phyloP scores from a whole-genome alignment of 352 stramenopile genomes.

The Pythium pyrilobum region DNA sequence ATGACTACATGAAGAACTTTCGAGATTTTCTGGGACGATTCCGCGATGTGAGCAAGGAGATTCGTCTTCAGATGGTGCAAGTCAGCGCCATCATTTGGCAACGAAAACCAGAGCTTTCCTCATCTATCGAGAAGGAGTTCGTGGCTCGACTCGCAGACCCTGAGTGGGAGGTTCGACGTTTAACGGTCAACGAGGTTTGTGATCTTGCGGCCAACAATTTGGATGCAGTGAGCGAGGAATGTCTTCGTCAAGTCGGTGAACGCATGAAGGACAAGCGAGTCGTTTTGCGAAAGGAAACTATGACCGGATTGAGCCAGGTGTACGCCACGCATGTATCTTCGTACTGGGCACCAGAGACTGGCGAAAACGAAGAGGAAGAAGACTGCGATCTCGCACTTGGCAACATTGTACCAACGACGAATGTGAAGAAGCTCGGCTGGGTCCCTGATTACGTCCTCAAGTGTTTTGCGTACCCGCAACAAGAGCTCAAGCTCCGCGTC shows the following conservation, averaged over 20 bases:
- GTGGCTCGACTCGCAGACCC: slow-evolving; percentile 63
- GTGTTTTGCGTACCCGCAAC: slow-evolving; percentile 78
- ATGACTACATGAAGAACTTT: slow-evolving; percentile 81
- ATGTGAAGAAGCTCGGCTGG: slow-evolving; percentile 73
- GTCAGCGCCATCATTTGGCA: slow-evolving; percentile 68
- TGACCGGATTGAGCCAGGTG: slow-evolving; percentile 84
- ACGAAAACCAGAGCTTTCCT: slow-evolving; percentile 50
- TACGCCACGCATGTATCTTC: slow-evolving; percentile 67
- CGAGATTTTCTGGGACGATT: slow-evolving; percentile 84
- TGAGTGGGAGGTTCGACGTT: slow-evolving; percentile 78
- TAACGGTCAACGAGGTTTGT: slow-evolving; percentile 76
- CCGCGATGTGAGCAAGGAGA: slow-evolving; percentile 81
- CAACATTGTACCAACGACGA: slow-evolving; percentile 24
- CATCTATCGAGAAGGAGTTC: slow-evolving; percentile 69
- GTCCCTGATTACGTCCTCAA: slow-evolving; percentile 82
- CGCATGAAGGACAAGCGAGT: slow-evolving; percentile 89
- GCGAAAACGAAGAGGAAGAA: slow-evolving; percentile 17
- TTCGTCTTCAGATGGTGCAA: slow-evolving; percentile 81
- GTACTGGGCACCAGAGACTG: slow-evolving; percentile 33
- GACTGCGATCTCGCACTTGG: slow-evolving; percentile 16
- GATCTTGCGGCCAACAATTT: slow-evolving; percentile 74
- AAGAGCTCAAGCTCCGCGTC: slow-evolving; percentile 79
- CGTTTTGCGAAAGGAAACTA: slow-evolving; percentile 74
- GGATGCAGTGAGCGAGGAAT: slow-evolving; percentile 57
- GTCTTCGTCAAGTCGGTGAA: slow-evolving; percentile 68